Evolutionary conservation across 495 filamentous ascomycete species (phyloP), one percentile per base, ranked within the genome.

Genomic region (Neurospora tetrasperma): DNA sequence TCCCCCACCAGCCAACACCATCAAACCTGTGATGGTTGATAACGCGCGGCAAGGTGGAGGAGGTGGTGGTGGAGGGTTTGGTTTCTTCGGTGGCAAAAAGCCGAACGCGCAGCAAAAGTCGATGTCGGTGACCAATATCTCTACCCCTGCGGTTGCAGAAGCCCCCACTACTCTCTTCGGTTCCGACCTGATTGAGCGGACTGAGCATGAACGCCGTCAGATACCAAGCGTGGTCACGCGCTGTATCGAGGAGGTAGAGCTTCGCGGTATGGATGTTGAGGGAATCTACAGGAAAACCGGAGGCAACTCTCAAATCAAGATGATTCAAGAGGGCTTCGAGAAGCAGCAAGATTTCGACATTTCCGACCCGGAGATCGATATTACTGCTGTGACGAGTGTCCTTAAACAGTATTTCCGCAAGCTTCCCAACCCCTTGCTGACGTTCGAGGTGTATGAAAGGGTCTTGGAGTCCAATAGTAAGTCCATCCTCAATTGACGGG

Each of bases 201-300:
- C 93, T 79, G 94, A 97, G 71, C 93, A 89, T 78, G 96, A 99
- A 81, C 92, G 92, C 74, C 90, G 92, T 54, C 89, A 93, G 71
- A 96, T 99, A 73, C 96, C 96, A 31, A 89, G 89, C 78, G 91
- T 99, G 69, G 90, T 99, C 46, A 93, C 90, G 71, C 92, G 94
- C 69, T 99, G 96, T 83, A 97, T 99, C 77, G 93, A 97, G 79
- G 96, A 99, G 83, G 96, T 99, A 71, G 96, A 98, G 82, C 82
- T 96, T 31, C 91, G 96, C 81, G 96, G 96, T 59, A 98, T 99
- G 94, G 94, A 98, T 78, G 88, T 96, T 79, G 95, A 98, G 83
- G 96, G 96, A 70, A 97, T 99, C 75, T 99, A 99, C 84, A 90
- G 96, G 74, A 99, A 99, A 85, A 95, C 93, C 42, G 96, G 96